Evolutionary conservation across 768 basidiomycete species (phyloP), one percentile per base, ranked within the genome.

Genomic region (Russula sp.): DNA sequence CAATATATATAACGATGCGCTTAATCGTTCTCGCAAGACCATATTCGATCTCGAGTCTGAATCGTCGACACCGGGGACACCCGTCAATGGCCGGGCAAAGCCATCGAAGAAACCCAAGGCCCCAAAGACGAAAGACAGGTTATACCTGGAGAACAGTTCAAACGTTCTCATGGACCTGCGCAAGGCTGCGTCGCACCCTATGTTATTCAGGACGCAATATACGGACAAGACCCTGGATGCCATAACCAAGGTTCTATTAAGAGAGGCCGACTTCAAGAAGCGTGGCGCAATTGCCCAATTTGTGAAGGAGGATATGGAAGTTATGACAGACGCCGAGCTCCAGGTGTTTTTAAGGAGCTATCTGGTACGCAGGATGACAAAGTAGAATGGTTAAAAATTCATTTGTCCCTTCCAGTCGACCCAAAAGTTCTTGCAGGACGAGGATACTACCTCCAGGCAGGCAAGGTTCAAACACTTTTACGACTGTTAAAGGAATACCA

Each of bases 141-240:
- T 79, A 65, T 90, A 91, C 66, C 73, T 84, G 20, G 90, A 91
- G 76, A 93, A 92, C 70, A 90, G 89, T 66, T 84, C 90, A 2
- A 95, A 99, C 73, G 94, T 99, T 59, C 80, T 99, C 40, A 98
- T 98, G 93, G 95, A 97, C 71, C 81, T 99, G 18, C 86, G 97
- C 36, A 99, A 99, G 75, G 97, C 97, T 3, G 89, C 96, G 2
- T 89, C 87, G 34, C 97, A 99, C 77, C 96, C 97, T 2, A 91
- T 98, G 88, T 81, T 99, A 20, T 99, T 99, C 81, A 83, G 97
- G 36, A 85, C 83, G 44, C 81, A 80, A 6, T 99, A 92, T 74
- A 87, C 87, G 20, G 91, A 97, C 72, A 83, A 86, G 24, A 84
- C 78, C 51, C 75, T 99, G 69, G 81, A 82, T 26, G 79, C 83